These are phyloP conservation scores for Solanum neorickii DNA, from an alignment of 257 asterid species.

Conservation along the genomic window DNA sequence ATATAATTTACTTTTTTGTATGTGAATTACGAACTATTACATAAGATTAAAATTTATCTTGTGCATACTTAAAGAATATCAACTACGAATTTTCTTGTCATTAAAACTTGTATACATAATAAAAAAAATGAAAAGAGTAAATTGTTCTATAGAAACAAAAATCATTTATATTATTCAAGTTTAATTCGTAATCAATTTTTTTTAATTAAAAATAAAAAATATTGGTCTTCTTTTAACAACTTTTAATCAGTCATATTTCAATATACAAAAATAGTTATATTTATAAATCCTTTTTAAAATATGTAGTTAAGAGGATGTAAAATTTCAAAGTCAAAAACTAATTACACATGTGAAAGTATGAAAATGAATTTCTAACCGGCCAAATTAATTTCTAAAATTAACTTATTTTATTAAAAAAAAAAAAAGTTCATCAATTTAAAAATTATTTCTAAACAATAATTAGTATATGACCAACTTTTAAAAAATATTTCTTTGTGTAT, in stretches of 20 bases:
- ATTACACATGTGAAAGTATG: background rate
- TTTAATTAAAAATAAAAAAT: background rate
- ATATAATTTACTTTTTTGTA: background rate
- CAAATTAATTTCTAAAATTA: no score
- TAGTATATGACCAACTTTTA: background rate
- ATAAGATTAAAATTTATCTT: background rate
- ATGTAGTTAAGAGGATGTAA: background rate
- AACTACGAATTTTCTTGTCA: accelerated
- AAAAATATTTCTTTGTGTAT: background rate
- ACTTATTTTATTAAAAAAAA: no score
- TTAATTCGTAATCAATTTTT: background rate
- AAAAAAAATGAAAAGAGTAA: background rate
- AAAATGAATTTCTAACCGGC: background rate
- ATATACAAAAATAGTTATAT: background rate
- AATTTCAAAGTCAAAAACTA: background rate
- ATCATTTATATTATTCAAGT: accelerated
- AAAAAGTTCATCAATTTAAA: background rate
- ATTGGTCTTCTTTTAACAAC: background rate
- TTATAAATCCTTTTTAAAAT: no score
- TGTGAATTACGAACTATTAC: background rate
- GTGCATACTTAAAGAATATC: background rate
- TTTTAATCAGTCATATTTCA: background rate
- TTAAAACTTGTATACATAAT: background rate
- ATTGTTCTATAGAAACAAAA: background rate
- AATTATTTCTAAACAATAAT: background rate